Evolutionary conservation across 2,329 filamentous ascomycete species (phyloP).

Genomic region (Paramyrothecium roridum): DNA sequence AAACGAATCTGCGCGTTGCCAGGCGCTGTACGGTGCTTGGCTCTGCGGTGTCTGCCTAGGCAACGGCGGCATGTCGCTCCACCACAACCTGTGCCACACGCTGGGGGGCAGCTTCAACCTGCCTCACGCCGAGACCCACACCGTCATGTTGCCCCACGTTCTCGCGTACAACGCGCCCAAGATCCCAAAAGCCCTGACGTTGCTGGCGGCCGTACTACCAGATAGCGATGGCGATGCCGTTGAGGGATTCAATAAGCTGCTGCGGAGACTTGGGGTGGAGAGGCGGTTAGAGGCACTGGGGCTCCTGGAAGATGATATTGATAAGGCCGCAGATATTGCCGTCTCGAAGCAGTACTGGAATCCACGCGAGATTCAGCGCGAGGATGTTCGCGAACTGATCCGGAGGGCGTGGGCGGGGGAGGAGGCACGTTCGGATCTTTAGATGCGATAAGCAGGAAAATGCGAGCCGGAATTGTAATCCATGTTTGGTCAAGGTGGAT

Average conservation of each 20-base stretch:
- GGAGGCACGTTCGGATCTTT: conserved; percentile 34
- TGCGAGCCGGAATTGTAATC: too few relatives aligned
- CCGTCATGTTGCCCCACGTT: conserved; percentile 59
- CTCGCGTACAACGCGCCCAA: conserved; percentile 59
- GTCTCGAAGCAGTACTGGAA: conserved; percentile 59
- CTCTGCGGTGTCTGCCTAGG: conserved; percentile 60
- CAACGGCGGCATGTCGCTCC: conserved; percentile 58
- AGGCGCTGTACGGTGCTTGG: conserved; percentile 63
- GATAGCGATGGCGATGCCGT: conserved; percentile 57
- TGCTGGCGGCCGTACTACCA: conserved; percentile 50
- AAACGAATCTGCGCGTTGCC: too few relatives aligned
- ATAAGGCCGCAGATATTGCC: conserved; percentile 56
- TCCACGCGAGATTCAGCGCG: conserved; percentile 49
- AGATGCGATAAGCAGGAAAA: too few relatives aligned
- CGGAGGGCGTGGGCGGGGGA: conserved; percentile 60
- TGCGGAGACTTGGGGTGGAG: conserved; percentile 51
- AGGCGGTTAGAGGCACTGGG: conserved; percentile 51
- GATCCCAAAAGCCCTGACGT: conserved; percentile 48
- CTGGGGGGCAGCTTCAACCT: conserved; percentile 62
- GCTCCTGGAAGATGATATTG: conserved; percentile 59
- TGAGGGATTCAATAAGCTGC: conserved; percentile 51
- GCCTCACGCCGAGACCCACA: conserved; percentile 64
- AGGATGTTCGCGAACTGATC: conserved; percentile 51
- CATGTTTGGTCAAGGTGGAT: too few relatives aligned
- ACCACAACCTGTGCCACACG: conserved; percentile 67